Conservation (phyloP, 768 basidiomycete genomes). For the Gelatoporia subvermispora region DNA sequence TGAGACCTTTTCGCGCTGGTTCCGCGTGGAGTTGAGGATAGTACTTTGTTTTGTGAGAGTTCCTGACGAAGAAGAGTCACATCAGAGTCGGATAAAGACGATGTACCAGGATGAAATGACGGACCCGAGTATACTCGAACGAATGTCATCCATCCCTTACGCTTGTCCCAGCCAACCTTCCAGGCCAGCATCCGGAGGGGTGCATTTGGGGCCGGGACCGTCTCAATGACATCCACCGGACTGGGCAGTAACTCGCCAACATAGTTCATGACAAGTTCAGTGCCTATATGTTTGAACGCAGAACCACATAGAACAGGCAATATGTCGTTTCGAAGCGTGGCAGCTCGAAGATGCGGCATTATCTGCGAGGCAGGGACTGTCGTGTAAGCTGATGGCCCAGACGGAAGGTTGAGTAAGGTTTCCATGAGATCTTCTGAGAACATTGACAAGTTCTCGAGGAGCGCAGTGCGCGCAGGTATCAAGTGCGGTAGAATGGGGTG, state of each 20-base stretch:
- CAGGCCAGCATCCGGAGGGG: conserved; percentile 70
- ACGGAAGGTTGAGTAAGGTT: conserved; percentile 50
- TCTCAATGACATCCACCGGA: conserved; percentile 56
- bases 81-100: conserved; percentile 5
- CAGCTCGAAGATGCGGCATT: conserved; percentile 59
- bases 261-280: conserved; percentile 76
- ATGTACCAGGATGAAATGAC: conserved; percentile 9
- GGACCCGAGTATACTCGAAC: conserved; percentile 84
- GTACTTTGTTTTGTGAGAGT: conserved; percentile 59
- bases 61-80: conserved; percentile 36
- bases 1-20: conserved; percentile 66
- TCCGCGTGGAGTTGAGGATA: conserved; percentile 61
- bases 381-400: conserved; percentile 61
- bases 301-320: conserved; percentile 83
- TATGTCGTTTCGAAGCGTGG: conserved; percentile 60
- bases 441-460: conserved; percentile 79
- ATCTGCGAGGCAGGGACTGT: conserved; percentile 48
- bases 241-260: conserved; percentile 76
- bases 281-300: conserved; percentile 76
- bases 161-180: conserved; percentile 86
- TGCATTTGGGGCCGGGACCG: conserved; percentile 35
- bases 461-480: conserved; percentile 57
- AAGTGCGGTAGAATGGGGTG: conserved; percentile 73
- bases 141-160: conserved; percentile 89
- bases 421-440: conserved; percentile 80